Conservation (phyloP, 108 stramenopile genomes). For the Conticribra guillardii region DNA sequence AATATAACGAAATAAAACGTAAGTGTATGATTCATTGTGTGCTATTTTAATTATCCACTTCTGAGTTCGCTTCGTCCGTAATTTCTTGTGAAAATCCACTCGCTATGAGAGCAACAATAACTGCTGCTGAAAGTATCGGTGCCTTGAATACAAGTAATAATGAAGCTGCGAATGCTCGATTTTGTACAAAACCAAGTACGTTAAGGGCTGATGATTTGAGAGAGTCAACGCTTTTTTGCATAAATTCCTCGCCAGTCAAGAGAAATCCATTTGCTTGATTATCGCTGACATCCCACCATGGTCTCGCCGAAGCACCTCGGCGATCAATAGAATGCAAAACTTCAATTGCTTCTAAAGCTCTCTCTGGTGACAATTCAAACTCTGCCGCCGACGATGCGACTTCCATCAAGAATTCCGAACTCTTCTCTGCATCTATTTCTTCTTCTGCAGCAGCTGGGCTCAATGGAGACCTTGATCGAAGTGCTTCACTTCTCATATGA, state of each 20-base stretch:
- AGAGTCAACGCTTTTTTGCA: not conserved
- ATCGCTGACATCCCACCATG: constrained; percentile 25
- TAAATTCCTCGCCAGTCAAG: not conserved
- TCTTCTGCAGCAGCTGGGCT: constrained; percentile 30
- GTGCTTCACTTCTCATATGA: constrained; percentile 57
- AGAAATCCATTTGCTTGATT: not conserved
- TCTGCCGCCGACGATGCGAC: constrained; percentile 34
- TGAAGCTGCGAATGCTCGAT: constrained; percentile 2
- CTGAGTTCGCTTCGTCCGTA: too few relatives aligned
- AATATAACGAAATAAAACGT: too few relatives aligned
- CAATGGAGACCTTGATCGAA: constrained; percentile 25
- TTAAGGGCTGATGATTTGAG: not conserved
- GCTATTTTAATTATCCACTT: too few relatives aligned
- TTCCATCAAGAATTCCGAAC: constrained; percentile 39
- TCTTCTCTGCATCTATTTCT: constrained; percentile 23
- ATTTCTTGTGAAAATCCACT: constrained; percentile 2
- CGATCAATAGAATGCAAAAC: constrained; percentile 14
- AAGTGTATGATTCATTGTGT: too few relatives aligned
- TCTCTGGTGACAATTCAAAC: not conserved
- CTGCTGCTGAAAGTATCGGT: constrained; percentile 26
- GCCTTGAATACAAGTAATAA: constrained; percentile 15
- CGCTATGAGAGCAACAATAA: constrained; percentile 19
- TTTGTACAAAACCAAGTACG: constrained; percentile 6
- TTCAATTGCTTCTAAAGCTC: not conserved
- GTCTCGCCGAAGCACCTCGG: not conserved